Conservation (phyloP, 148 eudicot genomes). For the Heliamphora exappendiculata region DNA sequence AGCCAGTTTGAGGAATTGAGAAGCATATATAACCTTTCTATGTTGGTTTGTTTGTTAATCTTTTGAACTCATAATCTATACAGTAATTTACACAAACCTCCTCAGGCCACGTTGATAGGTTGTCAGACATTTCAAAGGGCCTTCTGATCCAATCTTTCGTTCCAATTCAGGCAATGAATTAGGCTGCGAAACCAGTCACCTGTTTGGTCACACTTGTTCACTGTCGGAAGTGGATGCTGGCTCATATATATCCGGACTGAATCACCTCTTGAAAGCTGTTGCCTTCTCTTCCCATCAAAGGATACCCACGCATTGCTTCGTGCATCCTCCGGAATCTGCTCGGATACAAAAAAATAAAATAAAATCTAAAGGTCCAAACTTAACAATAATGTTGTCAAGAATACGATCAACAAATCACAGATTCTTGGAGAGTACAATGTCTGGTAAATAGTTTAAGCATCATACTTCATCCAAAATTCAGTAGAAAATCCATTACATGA, state of each 20-base stretch:
- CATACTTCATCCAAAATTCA: neutral
- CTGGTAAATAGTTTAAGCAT: too few relatives aligned
- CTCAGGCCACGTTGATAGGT: neutral
- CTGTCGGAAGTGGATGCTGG: slow-evolving; percentile 93
- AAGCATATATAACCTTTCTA: slow-evolving; percentile 5
- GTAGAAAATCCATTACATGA: neutral
- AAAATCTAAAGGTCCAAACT: neutral
- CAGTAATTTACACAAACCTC: slow-evolving; percentile 36
- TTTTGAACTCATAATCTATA: slow-evolving; percentile 19
- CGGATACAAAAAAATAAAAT: neutral
- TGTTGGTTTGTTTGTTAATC: slow-evolving; percentile 17
- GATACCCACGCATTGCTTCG: slow-evolving; percentile 99
- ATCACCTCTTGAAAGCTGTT: slow-evolving; percentile 92
- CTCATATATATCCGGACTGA: slow-evolving; percentile 89
- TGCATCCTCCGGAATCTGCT: slow-evolving; percentile 90
- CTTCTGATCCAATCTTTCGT: slow-evolving; percentile 91
- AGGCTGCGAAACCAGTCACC: slow-evolving; percentile 97
- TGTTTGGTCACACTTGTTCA: slow-evolving; percentile 90
- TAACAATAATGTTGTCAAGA: neutral
- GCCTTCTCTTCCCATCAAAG: slow-evolving; percentile 98
- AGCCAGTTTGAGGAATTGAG: slow-evolving; percentile 1
- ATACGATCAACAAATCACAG: neutral
- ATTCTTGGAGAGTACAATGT: neutral
- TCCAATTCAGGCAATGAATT: slow-evolving; percentile 96
- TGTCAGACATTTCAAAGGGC: slow-evolving; percentile 49